Evolutionary conservation across 345 rosid species (phyloP), one percentile per base, ranked within the genome.

Genomic region (Triadica sebifera): DNA sequence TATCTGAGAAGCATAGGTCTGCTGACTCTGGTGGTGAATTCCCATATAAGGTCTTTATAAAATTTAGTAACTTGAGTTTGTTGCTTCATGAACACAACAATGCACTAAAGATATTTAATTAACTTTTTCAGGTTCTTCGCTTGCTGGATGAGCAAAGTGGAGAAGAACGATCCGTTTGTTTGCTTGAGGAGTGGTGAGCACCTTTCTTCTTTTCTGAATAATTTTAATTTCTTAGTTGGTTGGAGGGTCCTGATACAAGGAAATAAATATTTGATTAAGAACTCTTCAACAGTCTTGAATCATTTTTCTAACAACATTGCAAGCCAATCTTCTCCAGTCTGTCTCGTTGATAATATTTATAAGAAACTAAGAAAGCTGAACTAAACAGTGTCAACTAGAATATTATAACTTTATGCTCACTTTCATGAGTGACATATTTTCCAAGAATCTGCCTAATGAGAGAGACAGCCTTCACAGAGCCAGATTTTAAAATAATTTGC

Each of bases 161-260:
- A 82, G 93, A 85, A 83, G 97, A 95, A 79, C 77, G 85, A 47
- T 84, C 89, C 60, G 89, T 95, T 71, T 87, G 75, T 78, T 85
- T 95, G 81, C 86, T 83, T 88, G 97, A 90, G 74, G 97, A 93
- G 75, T 95, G 99, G 99, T 95, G 80, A 45, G 79, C 67, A 56
- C 53, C 59, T 69, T 13, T 50, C 22, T 39, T 16, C 20, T 12
- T 12, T 17, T n/a, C 22, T 6, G 2, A 64, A 64, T 64, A 16
- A 8, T 64, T 64, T 45, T 20, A 63, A 20, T 11, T 73, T 53
- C 20, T 73, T 45, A 17, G 13, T 45, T 17, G 38, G 72, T 34
- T 51, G 7, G 15, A 19, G 17, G 34, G 34, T 1, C 52, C 24
- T 15, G 4, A 16, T 63, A 0, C 37, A 58, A 22, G 38, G 37